Percentiles rank a stretch among this genome's conserved stretches.
phyloP scores from a whole-genome alignment of 1,139 yeast genomes.

The Blastobotrys persicus region DNA sequence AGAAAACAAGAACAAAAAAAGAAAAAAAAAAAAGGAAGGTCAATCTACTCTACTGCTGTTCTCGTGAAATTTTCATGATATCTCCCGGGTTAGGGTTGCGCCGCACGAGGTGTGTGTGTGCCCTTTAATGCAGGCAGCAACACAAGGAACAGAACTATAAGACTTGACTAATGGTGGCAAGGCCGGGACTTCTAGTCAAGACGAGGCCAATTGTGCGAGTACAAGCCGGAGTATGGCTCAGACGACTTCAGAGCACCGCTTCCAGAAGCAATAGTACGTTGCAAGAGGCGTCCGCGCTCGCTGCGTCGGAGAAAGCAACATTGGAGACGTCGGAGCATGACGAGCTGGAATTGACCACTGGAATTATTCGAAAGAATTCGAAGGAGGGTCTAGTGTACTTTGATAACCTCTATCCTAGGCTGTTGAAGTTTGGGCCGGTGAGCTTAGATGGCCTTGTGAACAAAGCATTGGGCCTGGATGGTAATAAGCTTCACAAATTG shows the following conservation, averaged over 20 bases:
- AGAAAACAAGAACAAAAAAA: too few species aligned
- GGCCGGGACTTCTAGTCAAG: neutral
- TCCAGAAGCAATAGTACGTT: slow-evolving; percentile 3
- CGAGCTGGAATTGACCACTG: slow-evolving; percentile 41
- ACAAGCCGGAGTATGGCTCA: neutral
- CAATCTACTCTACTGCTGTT: too few species aligned
- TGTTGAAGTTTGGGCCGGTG: slow-evolving; percentile 18
- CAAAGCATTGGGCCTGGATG: slow-evolving; percentile 16
- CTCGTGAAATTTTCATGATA: too few species aligned
- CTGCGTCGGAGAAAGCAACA: slow-evolving; percentile 12
- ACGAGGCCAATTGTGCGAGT: neutral
- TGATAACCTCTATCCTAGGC: slow-evolving; percentile 35
- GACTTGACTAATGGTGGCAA: neutral
- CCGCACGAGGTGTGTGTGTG: too few species aligned
- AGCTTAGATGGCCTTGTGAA: slow-evolving; percentile 13
- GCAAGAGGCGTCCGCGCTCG: slow-evolving; percentile 10
- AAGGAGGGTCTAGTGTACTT: slow-evolving; percentile 50
- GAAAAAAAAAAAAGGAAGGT: too few species aligned
- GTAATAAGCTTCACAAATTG: slow-evolving; percentile 16
- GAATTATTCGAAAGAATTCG: slow-evolving; percentile 52
- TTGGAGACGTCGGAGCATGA: slow-evolving; percentile 8
- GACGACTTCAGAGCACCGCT: neutral
- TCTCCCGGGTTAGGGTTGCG: too few species aligned
- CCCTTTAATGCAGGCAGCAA: neutral
- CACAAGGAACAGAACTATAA: neutral